Evolutionary conservation across 805 yeast genomes (phyloP).

Genomic region (Candida suzukii): DNA sequence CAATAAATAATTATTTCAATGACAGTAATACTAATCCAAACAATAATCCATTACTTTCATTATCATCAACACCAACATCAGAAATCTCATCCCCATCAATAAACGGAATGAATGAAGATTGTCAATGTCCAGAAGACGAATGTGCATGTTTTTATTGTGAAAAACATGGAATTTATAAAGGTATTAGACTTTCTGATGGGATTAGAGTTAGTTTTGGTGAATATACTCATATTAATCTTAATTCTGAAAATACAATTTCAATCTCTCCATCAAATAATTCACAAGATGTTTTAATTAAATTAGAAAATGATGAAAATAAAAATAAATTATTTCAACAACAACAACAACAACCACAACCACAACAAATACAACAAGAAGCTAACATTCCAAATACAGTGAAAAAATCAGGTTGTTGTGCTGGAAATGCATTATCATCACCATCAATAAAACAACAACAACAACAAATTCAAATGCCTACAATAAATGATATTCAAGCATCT

Average conservation of each 20-base stretch:
- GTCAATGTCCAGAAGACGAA: slow-evolving; percentile 24
- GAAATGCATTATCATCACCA: background rate
- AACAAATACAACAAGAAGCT: no score
- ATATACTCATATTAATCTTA: background rate
- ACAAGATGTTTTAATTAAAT: no score
- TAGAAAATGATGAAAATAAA: no score
- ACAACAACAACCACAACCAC: background rate
- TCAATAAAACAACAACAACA: background rate
- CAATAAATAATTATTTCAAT: background rate
- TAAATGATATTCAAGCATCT: slow-evolving; percentile 5
- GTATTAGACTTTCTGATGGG: slow-evolving; percentile 23
- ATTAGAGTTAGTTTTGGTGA: slow-evolving; percentile 9
- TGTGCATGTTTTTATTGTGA: slow-evolving; percentile 29
- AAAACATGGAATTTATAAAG: slow-evolving; percentile 25
- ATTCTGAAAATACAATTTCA: background rate
- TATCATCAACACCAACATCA: background rate
- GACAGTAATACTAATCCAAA: background rate
- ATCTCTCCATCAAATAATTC: background rate
- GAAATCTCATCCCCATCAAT: background rate
- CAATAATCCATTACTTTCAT: background rate
- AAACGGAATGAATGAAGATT: slow-evolving; percentile 12
- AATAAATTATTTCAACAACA: background rate
- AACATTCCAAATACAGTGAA: no score
- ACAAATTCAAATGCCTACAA: background rate
- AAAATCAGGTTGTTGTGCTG: no score